Base-by-base conservation (phyloP, 345 rosid species). In the Aegle marmelos region DNA sequence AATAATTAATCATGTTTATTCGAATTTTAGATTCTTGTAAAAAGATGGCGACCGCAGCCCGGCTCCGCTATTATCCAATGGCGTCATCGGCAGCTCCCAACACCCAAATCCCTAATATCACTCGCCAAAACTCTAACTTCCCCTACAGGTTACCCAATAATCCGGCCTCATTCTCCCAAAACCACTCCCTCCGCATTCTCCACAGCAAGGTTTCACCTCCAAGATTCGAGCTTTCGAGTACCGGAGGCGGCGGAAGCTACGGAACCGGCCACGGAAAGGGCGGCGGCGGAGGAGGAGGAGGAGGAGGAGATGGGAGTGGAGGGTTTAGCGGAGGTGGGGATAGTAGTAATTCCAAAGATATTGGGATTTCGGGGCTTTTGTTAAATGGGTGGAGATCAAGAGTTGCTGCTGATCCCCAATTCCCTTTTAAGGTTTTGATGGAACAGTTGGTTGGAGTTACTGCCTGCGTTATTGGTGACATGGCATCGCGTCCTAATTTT, bases 401-500 rank as follows among this genome's bases (percentile, higher is more conserved):
- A 68, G 98, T 97, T 19, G 87, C 97, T 5, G 99, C 99, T 2
- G 99, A 97, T 84, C 87, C 98, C 6, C 98, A 97, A 41, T 97
- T 97, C 74, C 94, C 97, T 1, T 97, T 97, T 82, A 97, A 97
- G 83, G 98, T 94, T 45, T 64, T 97, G 56, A 97, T 97, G 99
- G 99, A 97, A 72, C 98, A 97, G 79, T 75, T 93, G 6, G 99
- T 97, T 1, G 99, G 99, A 3, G 94, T 97, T 2, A 88, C 89
- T 6, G 93, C 99, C 7, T 89, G 93, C 59, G 93, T 97, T 24
- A 84, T 94, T 3, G 99, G 99, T 0, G 99, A 97, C 74, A 94
- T 97, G 99, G 95, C 99, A 4, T 89, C 98, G 25, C 98, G 99
- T 4, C 98, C 99, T 0, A 94, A 97, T 80, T 97, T 94, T 21